A percentile compares a stretch with the other conserved stretches of the same genome.
Evolutionary conservation across 1,139 yeast species (phyloP).

Genomic region (Candida sp.): DNA sequence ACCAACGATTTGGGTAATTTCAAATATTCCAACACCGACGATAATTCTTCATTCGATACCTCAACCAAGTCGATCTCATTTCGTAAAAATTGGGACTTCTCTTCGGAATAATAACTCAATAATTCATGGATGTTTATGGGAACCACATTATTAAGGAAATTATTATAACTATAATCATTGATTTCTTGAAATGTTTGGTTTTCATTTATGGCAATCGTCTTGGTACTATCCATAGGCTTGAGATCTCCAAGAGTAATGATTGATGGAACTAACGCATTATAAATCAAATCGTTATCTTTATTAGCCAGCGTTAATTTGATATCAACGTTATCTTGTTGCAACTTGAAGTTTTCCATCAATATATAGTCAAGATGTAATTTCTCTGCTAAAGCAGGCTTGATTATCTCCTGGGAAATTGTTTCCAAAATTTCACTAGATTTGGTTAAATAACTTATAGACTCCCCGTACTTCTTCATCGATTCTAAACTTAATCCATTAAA

Average conservation of each 20-base stretch:
- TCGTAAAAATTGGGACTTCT: slow-evolving; percentile 75
- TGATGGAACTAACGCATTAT: slow-evolving; percentile 73
- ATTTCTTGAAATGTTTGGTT: slow-evolving; percentile 31
- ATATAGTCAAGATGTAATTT: slow-evolving; percentile 30
- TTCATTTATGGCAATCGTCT: slow-evolving; percentile 51
- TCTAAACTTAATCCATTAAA: slow-evolving; percentile 53
- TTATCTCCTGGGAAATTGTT: slow-evolving; percentile 20
- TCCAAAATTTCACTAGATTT: slow-evolving; percentile 43
- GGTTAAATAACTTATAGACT: slow-evolving; percentile 66
- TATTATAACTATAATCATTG: slow-evolving; percentile 55
- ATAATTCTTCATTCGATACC: slow-evolving; percentile 74
- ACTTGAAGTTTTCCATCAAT: slow-evolving; percentile 40
- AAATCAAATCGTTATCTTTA: slow-evolving; percentile 88
- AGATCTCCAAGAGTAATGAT: slow-evolving; percentile 54
- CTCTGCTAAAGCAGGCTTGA: slow-evolving; percentile 25
- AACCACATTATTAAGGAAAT: slow-evolving; percentile 72
- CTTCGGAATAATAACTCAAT: slow-evolving; percentile 84
- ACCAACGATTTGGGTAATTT: slow-evolving; percentile 68
- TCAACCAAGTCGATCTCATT: slow-evolving; percentile 73
- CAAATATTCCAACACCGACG: slow-evolving; percentile 75
- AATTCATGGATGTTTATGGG: slow-evolving; percentile 88
- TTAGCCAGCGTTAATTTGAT: slow-evolving; percentile 48
- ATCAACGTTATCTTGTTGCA: slow-evolving; percentile 41
- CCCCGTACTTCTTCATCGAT: slow-evolving; percentile 60
- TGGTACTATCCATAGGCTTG: slow-evolving; percentile 75